Evolutionary conservation across 345 rosid species (phyloP), one percentile per base, ranked within the genome.

Genomic region (Aquilaria yunnanensis): DNA sequence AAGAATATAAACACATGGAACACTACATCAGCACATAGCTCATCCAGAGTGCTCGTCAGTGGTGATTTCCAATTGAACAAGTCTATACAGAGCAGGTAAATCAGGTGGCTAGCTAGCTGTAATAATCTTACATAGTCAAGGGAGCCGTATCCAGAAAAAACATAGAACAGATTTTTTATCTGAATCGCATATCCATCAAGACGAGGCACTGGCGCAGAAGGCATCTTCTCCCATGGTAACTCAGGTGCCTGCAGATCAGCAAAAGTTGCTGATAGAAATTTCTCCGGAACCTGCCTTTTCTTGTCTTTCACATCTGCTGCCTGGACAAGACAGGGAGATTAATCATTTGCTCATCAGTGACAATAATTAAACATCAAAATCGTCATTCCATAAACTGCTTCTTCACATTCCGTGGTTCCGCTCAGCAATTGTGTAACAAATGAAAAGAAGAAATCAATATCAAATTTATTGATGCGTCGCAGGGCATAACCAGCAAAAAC

Each of bases 121-220:
- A 41, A 9, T 13, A 34, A 51, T n/a, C 83, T 70, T 65, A 92
- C 96, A 23, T 80, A 53, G 73, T 89, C 88, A 3, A 85, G 75
- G 64, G 74, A 72, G 46, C 75, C 87, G 56, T 86, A 92, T 60
- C 96, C 98, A 0, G 81, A 76, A 70, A 89, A 81, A 14, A 82
- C 98, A 33, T 82, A 89, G 29, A 92, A 71, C 31, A 82, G 87
- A 69, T 87, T 78, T 23, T 81, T 63, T 47, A 87, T 87, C 77
- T 92, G 96, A 31, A 87, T 76, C 0, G 96, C 74, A 55, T 82
- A 80, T 31, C 95, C 98, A 11, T 89, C 96, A 14, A 92, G 92
- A 29, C 96, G 89, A 57, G 96, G 92, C 62, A 89, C 98, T 0
- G 96, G 98, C 54, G 95, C 90, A 12, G 95, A 72, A 31, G 80